These are phyloP conservation scores for Tulasnella sp. DNA, from an alignment of 768 basidiomycete genomes.

Conservation along the genomic window DNA sequence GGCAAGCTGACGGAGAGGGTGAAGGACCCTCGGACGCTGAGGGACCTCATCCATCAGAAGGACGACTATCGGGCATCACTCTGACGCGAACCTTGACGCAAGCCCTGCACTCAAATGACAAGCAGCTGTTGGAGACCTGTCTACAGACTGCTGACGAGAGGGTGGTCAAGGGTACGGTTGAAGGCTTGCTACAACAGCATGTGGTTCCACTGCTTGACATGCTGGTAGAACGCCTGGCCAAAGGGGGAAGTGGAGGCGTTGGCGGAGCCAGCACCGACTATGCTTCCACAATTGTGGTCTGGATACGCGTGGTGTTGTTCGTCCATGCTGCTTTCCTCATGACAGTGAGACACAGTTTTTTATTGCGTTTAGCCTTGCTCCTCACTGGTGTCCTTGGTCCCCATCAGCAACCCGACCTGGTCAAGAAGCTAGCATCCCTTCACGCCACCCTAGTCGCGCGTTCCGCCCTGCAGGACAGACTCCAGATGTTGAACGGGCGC, in stretches of 20 bases:
- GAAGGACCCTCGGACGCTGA: conserved; percentile 39
- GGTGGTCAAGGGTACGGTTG: conserved; percentile 79
- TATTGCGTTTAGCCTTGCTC: neutral
- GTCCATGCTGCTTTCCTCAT: conserved; percentile 86
- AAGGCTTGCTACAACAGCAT: conserved; percentile 73
- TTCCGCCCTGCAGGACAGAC: conserved; percentile 68
- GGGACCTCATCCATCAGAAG: neutral
- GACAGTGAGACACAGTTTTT: conserved; percentile 52
- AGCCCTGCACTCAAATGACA: conserved; percentile 90
- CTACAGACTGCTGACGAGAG: conserved; percentile 68
- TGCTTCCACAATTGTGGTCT: conserved; percentile 54
- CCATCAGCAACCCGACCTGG: conserved; percentile 82
- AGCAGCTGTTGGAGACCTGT: conserved; percentile 76
- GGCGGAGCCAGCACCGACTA: conserved; percentile 71
- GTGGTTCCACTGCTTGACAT: conserved; percentile 77
- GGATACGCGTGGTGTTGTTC: conserved; percentile 72
- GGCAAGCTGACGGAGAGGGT: conserved; percentile 23
- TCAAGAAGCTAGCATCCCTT: conserved; percentile 72
- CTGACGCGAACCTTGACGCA: conserved; percentile 91
- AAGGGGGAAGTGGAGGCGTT: conserved; percentile 53
- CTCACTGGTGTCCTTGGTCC: neutral
- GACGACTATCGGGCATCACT: conserved; percentile 53
- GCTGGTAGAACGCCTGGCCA: conserved; percentile 79
- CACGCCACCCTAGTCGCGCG: conserved; percentile 73
- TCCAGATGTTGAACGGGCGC: conserved; percentile 77